These are phyloP conservation scores for Skeletonema potamos DNA, from an alignment of 108 stramenopile genomes.

Conservation along the genomic window DNA sequence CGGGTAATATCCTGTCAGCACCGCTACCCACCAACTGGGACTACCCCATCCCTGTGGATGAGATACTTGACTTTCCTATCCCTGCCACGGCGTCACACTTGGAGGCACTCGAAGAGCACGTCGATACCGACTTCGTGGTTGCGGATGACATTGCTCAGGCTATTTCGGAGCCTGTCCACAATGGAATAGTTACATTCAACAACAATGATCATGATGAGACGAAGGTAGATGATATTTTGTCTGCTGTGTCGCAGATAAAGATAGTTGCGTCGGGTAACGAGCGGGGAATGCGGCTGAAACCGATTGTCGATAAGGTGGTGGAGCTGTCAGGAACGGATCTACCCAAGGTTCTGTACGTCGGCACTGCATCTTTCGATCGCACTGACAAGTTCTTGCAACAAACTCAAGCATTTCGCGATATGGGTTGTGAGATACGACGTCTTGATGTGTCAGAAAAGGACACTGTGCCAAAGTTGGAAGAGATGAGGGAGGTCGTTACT, in stretches of 20 bases:
- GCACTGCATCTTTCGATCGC: conserved; percentile 41
- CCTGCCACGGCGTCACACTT: conserved; percentile 5
- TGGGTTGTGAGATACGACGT: conserved; percentile 27
- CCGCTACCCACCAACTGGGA: conserved; percentile 5
- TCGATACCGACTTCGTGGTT: conserved; percentile 17
- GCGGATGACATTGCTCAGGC: conserved; percentile 18
- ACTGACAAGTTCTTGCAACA: conserved; percentile 11
- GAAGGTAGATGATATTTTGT: background rate
- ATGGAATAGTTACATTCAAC: too few relatives aligned
- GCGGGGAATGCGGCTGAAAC: conserved; percentile 7
- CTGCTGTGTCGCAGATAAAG: conserved; percentile 9
- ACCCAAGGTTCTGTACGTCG: conserved; percentile 33
- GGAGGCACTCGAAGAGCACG: conserved; percentile 4
- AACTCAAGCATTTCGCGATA: conserved; percentile 20
- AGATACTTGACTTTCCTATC: background rate
- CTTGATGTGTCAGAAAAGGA: conserved; percentile 30
- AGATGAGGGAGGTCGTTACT: conserved; percentile 30
- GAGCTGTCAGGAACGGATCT: conserved; percentile 31
- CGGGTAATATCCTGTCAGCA: conserved; percentile 12
- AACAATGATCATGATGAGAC: background rate
- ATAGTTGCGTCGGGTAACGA: conserved; percentile 31
- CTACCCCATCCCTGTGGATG: background rate
- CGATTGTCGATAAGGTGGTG: conserved; percentile 24
- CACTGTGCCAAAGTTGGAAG: conserved; percentile 7
- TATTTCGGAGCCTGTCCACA: background rate